A percentile compares a stretch with the other conserved stretches of the same genome.
Conservation (phyloP, 1,284 basidiomycete species). For the Tetrapyrgos nigripes region DNA sequence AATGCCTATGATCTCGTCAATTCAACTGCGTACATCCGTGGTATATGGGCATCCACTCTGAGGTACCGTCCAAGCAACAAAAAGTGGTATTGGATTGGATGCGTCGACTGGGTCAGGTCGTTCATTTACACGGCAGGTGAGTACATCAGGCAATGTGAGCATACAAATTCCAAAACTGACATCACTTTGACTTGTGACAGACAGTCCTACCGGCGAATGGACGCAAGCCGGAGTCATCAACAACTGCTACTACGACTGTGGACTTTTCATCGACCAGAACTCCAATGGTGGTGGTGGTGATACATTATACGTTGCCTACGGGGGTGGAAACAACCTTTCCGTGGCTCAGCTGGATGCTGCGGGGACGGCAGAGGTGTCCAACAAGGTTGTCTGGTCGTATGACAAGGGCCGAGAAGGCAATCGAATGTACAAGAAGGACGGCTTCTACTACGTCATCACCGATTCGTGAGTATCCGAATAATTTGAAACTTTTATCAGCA, state of each 20-base stretch:
- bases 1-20: constrained; percentile 20
- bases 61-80: constrained; percentile 22
- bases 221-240: constrained; percentile 15
- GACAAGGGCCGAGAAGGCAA: constrained; percentile 17
- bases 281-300: too few species aligned
- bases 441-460: constrained; percentile 24
- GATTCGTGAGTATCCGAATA: too few species aligned
- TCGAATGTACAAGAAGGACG: constrained; percentile 24
- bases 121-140: constrained; percentile 22
- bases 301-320: constrained; percentile 25
- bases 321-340: constrained; percentile 11
- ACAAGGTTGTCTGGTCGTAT: constrained; percentile 18
- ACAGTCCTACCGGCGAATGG: constrained; percentile 11
- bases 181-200: background rate
- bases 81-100: constrained; percentile 33
- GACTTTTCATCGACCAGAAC: constrained; percentile 25
- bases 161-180: too few species aligned
- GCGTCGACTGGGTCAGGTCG: constrained; percentile 25
- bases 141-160: constrained; percentile 16
- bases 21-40: constrained; percentile 30
- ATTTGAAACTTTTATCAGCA: too few species aligned
- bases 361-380: constrained; percentile 18
- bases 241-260: constrained; percentile 26
- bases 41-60: constrained; percentile 33
- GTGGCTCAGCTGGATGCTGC: constrained; percentile 22